A percentile compares a stretch with the other conserved stretches of the same genome.
These are phyloP conservation scores for Tricholoma furcatifolium DNA, from an alignment of 768 basidiomycete genomes.

Conservation along the genomic window DNA sequence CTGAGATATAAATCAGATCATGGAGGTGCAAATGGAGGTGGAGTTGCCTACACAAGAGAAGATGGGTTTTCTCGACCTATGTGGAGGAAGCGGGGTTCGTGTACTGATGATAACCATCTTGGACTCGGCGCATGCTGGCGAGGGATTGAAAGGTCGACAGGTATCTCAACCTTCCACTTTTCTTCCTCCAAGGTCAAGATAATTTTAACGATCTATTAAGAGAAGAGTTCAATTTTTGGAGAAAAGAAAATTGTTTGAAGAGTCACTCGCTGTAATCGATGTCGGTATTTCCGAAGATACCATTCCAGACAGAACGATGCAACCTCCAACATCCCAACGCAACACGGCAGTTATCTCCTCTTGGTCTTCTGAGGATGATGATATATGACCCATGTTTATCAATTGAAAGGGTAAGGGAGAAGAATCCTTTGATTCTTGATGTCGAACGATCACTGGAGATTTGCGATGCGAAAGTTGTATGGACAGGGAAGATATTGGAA, in stretches of 20 bases:
- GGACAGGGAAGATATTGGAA: constrained; percentile 61
- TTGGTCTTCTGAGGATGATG: constrained; percentile 16
- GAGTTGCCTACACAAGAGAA: constrained; percentile 43
- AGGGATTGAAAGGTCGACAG: constrained; percentile 41
- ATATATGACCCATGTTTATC: constrained; percentile 47
- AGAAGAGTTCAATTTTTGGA: constrained; percentile 14
- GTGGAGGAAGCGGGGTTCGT: constrained; percentile 53
- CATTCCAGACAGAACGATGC: constrained; percentile 60
- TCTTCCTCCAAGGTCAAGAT: constrained; percentile 55
- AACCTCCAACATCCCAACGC: constrained; percentile 55
- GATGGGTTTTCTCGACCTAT: constrained; percentile 46
- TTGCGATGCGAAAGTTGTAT: constrained; percentile 53
- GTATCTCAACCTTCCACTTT: constrained; percentile 67
- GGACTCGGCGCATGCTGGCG: constrained; percentile 32
- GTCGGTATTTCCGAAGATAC: constrained; percentile 50
- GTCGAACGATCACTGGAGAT: constrained; percentile 52
- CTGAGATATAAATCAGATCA: constrained; percentile 30
- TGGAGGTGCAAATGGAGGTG: neutral
- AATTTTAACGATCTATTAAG: constrained; percentile 44
- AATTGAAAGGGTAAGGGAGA: constrained; percentile 30
- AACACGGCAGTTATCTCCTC: constrained; percentile 40
- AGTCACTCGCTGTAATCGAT: constrained; percentile 49
- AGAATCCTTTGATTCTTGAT: constrained; percentile 26
- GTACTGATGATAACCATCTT: constrained; percentile 59
- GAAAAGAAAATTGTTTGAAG: neutral